These are phyloP conservation scores for Cytospora mali DNA, from an alignment of 2,329 filamentous ascomycete genomes.

Conservation along the genomic window DNA sequence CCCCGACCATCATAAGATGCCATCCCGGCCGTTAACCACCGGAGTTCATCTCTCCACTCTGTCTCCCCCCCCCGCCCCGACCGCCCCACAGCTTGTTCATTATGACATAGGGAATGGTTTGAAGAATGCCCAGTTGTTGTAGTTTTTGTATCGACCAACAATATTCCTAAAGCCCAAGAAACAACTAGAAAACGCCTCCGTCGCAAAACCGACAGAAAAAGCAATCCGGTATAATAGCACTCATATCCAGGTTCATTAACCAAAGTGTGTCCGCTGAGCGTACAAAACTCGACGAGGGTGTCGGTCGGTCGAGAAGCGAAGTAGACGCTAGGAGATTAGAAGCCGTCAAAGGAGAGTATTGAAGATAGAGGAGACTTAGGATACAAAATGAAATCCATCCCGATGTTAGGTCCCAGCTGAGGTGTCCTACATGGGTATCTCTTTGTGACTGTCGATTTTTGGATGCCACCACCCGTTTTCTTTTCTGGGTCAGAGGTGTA, in stretches of 20 bases:
- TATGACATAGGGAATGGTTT: constrained; percentile 22
- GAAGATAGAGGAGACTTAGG: constrained; percentile 12
- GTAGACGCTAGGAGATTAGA: constrained; percentile 11
- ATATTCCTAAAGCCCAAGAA: constrained; percentile 10
- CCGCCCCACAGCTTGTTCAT: constrained; percentile 15
- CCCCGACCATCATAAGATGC: not conserved
- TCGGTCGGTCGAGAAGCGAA: constrained; percentile 26
- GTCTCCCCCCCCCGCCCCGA: no score
- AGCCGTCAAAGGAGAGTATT: constrained; percentile 20
- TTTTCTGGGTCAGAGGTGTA: constrained; percentile 5
- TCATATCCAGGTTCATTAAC: constrained; percentile 15
- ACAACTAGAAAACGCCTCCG: constrained; percentile 22
- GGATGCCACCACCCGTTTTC: constrained; percentile 7
- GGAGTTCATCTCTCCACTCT: constrained; percentile 11
- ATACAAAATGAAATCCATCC: constrained; percentile 13
- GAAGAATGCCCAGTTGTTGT: constrained; percentile 17
- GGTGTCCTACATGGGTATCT: constrained; percentile 22
- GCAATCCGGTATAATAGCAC: constrained; percentile 23
- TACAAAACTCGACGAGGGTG: constrained; percentile 8
- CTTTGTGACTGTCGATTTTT: constrained; percentile 18
- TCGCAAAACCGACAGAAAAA: constrained; percentile 4
- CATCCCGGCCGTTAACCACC: constrained; percentile 2
- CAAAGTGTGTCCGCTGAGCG: constrained; percentile 16
- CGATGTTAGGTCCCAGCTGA: constrained; percentile 1
- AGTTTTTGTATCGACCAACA: constrained; percentile 25